Conservation (phyloP, 1,284 basidiomycete species). For the Sporisorium graminicola region DNA sequence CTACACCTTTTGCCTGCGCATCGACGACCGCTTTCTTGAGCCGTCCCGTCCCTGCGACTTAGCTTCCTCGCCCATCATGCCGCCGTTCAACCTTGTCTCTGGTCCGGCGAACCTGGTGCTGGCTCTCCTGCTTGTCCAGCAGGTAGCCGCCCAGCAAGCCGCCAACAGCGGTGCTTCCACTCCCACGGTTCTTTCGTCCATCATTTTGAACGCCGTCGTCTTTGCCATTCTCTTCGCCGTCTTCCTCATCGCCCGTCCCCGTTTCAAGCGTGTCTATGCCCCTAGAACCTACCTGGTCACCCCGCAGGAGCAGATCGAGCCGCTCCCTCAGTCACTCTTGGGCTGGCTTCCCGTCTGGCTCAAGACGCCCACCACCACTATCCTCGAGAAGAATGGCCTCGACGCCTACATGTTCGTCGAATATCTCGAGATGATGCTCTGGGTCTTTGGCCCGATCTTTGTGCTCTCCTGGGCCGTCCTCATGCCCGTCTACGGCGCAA, state of each 20-base stretch:
- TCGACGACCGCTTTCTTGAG: conserved; percentile 15
- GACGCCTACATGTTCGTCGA: conserved; percentile 95
- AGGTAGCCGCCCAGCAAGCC: conserved; percentile 31
- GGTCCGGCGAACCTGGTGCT: conserved; percentile 36
- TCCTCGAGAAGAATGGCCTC: conserved; percentile 78
- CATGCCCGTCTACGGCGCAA: conserved; percentile 74
- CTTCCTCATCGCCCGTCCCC: conserved; percentile 70
- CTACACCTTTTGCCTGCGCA: neutral
- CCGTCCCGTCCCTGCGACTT: conserved; percentile 13
- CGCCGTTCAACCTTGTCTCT: conserved; percentile 44
- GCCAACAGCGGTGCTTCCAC: conserved; percentile 49
- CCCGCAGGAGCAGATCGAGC: conserved; percentile 65
- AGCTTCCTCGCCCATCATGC: conserved; percentile 22
- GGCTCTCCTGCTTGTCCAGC: conserved; percentile 33
- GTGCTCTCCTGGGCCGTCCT: conserved; percentile 72
- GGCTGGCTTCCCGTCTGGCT: conserved; percentile 70
- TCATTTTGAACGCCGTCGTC: conserved; percentile 67
- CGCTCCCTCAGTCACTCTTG: conserved; percentile 68
- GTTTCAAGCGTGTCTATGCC: conserved; percentile 70
- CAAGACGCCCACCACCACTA: conserved; percentile 62
- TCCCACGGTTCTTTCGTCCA: conserved; percentile 65
- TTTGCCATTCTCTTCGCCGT: conserved; percentile 62
- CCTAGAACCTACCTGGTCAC: conserved; percentile 69
- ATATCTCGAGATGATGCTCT: conserved; percentile 82
- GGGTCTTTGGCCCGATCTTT: conserved; percentile 81